phyloP scores from a whole-genome alignment of 2,329 filamentous ascomycete species.

The Thermoascus crustaceus region DNA sequence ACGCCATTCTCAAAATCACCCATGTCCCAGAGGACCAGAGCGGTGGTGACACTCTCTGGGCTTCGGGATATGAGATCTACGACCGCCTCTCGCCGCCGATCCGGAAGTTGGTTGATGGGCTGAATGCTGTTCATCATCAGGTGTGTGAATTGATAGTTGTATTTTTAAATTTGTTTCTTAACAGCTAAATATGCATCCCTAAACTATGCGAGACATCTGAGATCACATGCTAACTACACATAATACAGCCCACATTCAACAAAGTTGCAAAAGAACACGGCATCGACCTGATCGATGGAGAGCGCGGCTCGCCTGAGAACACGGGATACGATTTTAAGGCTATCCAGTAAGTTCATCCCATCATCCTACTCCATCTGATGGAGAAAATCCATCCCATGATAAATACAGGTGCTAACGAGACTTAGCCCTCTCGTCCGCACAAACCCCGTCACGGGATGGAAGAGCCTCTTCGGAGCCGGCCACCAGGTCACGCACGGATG shows the following conservation, averaged over 20 bases:
- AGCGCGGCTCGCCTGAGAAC: slow-evolving; percentile 45
- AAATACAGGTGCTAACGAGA: not conserved
- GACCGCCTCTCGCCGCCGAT: slow-evolving; percentile 46
- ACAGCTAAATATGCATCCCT: no score
- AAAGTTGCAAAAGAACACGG: slow-evolving; percentile 11
- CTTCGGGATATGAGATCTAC: slow-evolving; percentile 47
- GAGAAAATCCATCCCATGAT: no score
- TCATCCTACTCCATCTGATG: not conserved
- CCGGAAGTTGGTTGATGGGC: slow-evolving; percentile 27
- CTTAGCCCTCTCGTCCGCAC: slow-evolving; percentile 34
- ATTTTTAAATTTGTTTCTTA: no score
- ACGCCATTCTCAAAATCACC: slow-evolving; percentile 46
- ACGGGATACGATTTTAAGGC: slow-evolving; percentile 42
- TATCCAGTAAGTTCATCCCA: slow-evolving; percentile 16
- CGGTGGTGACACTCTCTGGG: slow-evolving; percentile 44
- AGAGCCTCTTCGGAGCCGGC: slow-evolving; percentile 14
- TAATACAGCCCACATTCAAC: slow-evolving; percentile 10
- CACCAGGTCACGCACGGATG: slow-evolving; percentile 9
- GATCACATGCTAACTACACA: slow-evolving; percentile 2
- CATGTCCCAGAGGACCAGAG: slow-evolving; percentile 33
- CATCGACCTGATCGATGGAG: slow-evolving; percentile 10
- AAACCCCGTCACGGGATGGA: slow-evolving; percentile 33
- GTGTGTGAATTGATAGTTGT: no score
- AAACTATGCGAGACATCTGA: no score
- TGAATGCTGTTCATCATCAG: not conserved